These are phyloP conservation scores for Daldinia eschscholtzii DNA, from an alignment of 2,329 filamentous ascomycete genomes.

Conservation along the genomic window DNA sequence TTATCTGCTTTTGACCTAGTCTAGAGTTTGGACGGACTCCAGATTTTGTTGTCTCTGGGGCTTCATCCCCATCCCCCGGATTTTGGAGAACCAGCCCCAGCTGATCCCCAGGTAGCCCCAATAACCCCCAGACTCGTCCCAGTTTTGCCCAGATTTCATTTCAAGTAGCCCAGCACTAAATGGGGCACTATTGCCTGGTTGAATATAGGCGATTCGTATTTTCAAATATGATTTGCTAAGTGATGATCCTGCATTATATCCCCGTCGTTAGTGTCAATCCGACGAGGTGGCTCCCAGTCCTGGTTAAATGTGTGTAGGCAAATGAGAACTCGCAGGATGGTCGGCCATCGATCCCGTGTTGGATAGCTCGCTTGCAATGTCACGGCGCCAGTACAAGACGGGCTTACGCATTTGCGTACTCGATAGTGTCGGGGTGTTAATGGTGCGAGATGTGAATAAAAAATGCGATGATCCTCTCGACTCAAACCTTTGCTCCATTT, in stretches of 20 bases:
- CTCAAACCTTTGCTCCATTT: constrained; percentile 3
- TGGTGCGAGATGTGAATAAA: constrained; percentile 34
- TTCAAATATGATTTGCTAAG: constrained; percentile 27
- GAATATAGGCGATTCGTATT: constrained; percentile 20
- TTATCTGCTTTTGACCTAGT: constrained; percentile 8
- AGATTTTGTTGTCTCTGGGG: constrained; percentile 25
- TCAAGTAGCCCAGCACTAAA: constrained; percentile 24
- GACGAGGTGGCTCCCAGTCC: constrained; percentile 33
- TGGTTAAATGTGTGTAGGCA: constrained; percentile 18
- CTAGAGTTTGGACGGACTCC: constrained; percentile 8
- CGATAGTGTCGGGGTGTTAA: constrained; percentile 25
- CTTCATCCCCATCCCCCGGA: constrained; percentile 37
- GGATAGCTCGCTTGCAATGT: constrained; percentile 33
- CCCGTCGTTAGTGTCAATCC: constrained; percentile 28
- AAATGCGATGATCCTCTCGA: constrained; percentile 20
- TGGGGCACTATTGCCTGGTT: constrained; percentile 17
- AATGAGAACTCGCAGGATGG: constrained; percentile 22
- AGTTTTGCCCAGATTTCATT: constrained; percentile 22
- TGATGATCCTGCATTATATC: constrained; percentile 21
- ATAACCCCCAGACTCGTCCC: constrained; percentile 25
- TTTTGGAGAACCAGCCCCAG: constrained; percentile 36
- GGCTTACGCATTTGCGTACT: constrained; percentile 13
- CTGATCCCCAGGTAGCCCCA: constrained; percentile 20
- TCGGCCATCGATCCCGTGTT: constrained; percentile 31
- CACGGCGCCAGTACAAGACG: constrained; percentile 26